Percentiles rank a stretch among this genome's conserved stretches.
phyloP scores from a whole-genome alignment of 164 flowering plant species.

The Echeveria elegans region DNA sequence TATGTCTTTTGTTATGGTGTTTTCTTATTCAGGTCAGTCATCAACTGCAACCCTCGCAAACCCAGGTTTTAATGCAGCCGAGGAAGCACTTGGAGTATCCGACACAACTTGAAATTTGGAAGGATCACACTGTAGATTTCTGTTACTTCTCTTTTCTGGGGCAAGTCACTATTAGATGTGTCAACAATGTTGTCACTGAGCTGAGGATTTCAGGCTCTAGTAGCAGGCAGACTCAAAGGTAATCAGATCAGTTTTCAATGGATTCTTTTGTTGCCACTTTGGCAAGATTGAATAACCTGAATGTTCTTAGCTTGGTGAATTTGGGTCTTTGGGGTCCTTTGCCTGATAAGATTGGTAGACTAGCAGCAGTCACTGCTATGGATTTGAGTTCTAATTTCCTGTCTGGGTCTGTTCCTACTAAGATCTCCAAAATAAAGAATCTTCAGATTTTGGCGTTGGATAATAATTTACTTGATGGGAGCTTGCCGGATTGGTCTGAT shows the following conservation, averaged over 20 bases:
- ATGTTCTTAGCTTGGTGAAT: constrained; percentile 52
- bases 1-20: constrained; percentile 33
- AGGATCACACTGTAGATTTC: constrained; percentile 34
- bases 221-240: constrained; percentile 28
- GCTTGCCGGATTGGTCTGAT: constrained; percentile 57
- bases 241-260: constrained; percentile 53
- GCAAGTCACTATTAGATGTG: constrained; percentile 44
- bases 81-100: constrained; percentile 78
- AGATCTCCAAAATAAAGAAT: constrained; percentile 44
- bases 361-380: constrained; percentile 44
- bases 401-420: constrained; percentile 60
- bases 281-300: constrained; percentile 52
- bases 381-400: constrained; percentile 68
- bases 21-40: constrained; percentile 27
- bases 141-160: constrained; percentile 41
- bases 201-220: constrained; percentile 40
- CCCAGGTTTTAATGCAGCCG: constrained; percentile 60
- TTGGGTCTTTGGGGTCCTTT: constrained; percentile 84
- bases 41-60: constrained; percentile 64
- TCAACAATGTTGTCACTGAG: constrained; percentile 48
- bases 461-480: constrained; percentile 61
- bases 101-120: constrained; percentile 53
- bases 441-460: constrained; percentile 48
- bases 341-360: constrained; percentile 56
- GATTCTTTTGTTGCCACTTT: constrained; percentile 68